phyloP scores from a whole-genome alignment of 2,329 filamentous ascomycete genomes.

The Chaetomiaceae sp. region DNA sequence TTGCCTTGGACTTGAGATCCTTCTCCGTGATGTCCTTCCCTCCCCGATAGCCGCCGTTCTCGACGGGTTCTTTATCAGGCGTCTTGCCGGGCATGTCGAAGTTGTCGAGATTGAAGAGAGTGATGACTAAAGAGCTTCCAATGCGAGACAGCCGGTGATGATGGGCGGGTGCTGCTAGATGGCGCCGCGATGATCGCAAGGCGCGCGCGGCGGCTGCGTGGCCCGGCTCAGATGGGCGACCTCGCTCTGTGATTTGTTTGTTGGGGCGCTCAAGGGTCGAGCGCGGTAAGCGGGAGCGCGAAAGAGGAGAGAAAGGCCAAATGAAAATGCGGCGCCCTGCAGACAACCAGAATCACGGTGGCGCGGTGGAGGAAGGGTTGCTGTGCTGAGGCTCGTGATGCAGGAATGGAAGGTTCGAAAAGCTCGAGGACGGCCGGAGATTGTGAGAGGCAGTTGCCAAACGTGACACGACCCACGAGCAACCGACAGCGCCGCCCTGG shows the following conservation, averaged over 20 bases:
- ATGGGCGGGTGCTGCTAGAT: slow-evolving; percentile 5
- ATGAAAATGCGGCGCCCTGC: slow-evolving; percentile 4
- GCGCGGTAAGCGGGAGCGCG: slow-evolving; percentile 1
- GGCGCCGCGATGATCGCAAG: slow-evolving; percentile 17
- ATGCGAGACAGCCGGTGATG: slow-evolving; percentile 13
- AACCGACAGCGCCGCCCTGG: too few species aligned
- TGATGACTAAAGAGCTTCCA: slow-evolving; percentile 6
- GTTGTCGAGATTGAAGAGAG: slow-evolving; percentile 1
- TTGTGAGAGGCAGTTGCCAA: slow-evolving; percentile 20
- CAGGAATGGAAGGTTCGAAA: slow-evolving; percentile 14
- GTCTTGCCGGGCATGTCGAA: slow-evolving; percentile 64
- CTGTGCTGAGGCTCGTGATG: slow-evolving; percentile 11
- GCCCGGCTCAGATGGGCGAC: slow-evolving; percentile 11
- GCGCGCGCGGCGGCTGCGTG: slow-evolving; percentile 21
- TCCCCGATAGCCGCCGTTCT: slow-evolving; percentile 58
- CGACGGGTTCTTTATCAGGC: slow-evolving; percentile 62
- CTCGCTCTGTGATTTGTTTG: slow-evolving; percentile 14
- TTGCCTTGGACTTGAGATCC: slow-evolving; percentile 59
- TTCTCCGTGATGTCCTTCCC: slow-evolving; percentile 65
- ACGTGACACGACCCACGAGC: slow-evolving; percentile 20
- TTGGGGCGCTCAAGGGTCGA: slow-evolving; percentile 16
- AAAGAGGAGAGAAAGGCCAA: slow-evolving; percentile 1
- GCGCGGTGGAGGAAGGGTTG: slow-evolving; percentile 4
- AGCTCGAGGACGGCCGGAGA: slow-evolving; percentile 15
- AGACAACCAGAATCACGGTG: slow-evolving; percentile 3